Base-by-base conservation (phyloP, 805 yeast species). In the Metschnikowia amazonensis region DNA sequence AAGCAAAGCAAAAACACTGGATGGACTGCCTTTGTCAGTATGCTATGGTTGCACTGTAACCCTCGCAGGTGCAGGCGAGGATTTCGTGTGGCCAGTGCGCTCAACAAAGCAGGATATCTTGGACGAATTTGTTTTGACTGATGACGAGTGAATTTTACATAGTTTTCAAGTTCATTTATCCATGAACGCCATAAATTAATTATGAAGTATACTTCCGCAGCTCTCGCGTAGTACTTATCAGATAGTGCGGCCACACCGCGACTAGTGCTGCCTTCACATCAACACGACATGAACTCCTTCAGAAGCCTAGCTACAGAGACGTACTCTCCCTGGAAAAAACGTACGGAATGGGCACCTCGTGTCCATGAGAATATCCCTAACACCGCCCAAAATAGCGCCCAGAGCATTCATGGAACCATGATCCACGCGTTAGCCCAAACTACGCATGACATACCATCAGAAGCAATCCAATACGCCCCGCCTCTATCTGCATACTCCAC, bases 21-120 rank as follows among this genome's bases (percentile, higher is more conserved):
- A 42, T 8, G 48, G 48, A 14, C 48, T 38, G 48, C 64, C 42
- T 24, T 49, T 60, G n/a, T 59, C 66, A n/a, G 55, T 84, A 7
- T 87, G 96, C 59, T 87, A 85, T 56, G 95, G 94, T 2, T 87
- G 96, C 59, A 72, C 80, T 29, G 84, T 84, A 1, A 78, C 81
- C 9, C 57, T 86, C 44, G 77, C 80, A 4, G 79, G 51, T 46
- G 69, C 59, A 11, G 60, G 59, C 0, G 47, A 45, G 29, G 63
- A 48, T 47, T 65, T 57, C 48, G 60, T 44, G 32, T 81, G 60
- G 66, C 70, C 59, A 57, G 75, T 75, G 6, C 50, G 56, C 34
- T 47, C 50, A 2, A 40, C 66, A 16, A 59, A 66, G 47, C 53
- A 69, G 16, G 64, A 65, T 9, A 62, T 78, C 0, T 47, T 82